A percentile compares a stretch with the other conserved stretches of the same genome.
These are phyloP conservation scores for Diaporthe caulivora DNA, from an alignment of 2,329 filamentous ascomycete genomes.

Conservation along the genomic window DNA sequence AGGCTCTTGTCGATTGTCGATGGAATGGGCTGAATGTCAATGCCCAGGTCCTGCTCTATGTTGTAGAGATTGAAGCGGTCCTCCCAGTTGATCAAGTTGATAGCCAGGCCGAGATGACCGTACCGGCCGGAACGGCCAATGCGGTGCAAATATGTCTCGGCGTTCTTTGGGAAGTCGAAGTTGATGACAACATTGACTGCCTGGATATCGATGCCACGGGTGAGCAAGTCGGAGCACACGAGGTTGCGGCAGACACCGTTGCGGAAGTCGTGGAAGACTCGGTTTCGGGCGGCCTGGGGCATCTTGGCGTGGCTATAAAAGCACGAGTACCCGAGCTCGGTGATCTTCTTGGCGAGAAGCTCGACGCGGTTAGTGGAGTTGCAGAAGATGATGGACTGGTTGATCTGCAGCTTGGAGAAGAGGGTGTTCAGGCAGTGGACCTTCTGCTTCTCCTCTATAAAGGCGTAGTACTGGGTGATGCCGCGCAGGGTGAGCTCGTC, in stretches of 20 bases:
- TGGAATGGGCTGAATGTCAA: conserved; percentile 97
- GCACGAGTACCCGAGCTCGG: conserved; percentile 97
- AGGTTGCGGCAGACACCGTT: conserved; percentile 98
- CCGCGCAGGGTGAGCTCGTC: conserved; percentile 97
- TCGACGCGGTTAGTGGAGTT: conserved; percentile 99
- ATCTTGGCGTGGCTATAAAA: conserved; percentile 99
- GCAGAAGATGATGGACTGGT: conserved; percentile 99
- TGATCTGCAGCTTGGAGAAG: conserved; percentile 99
- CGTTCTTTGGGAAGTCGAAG: conserved; percentile 99
- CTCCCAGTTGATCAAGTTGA: conserved; percentile 99
- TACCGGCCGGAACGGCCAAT: conserved; percentile 98
- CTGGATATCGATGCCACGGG: conserved; percentile 99
- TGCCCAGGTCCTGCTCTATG: conserved; percentile 96
- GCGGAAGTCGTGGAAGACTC: conserved; percentile 99
- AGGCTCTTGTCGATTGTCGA: conserved; percentile 95
- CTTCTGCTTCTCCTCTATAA: conserved; percentile 99
- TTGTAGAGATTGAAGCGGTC: conserved; percentile 99
- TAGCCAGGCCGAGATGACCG: conserved; percentile 95
- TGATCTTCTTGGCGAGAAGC: conserved; percentile 98
- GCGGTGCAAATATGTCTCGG: conserved; percentile 97
- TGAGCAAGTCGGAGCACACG: conserved; percentile 96
- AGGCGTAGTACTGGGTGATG: conserved; percentile 99
- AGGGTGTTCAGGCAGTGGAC: conserved; percentile 99
- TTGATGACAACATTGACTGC: conserved; percentile 99
- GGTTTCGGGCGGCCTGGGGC: conserved; percentile 96